Evolutionary conservation across 768 basidiomycete genomes (phyloP).

Genomic region (Lactarius sanguifluus): DNA sequence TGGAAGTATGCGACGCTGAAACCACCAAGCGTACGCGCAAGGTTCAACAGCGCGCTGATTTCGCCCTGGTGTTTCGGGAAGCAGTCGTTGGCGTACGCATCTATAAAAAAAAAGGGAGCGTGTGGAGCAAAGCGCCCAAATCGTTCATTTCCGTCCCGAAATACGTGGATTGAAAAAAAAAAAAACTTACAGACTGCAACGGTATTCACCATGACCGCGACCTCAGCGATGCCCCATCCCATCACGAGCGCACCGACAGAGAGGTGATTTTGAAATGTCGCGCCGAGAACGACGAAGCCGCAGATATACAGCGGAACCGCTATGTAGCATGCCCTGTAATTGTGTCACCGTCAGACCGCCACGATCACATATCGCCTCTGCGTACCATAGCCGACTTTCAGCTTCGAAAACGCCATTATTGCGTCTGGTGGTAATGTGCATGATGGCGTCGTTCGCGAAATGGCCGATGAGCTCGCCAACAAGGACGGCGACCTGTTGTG

Average conservation of each 20-base stretch:
- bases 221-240: conserved; percentile 66
- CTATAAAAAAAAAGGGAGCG: conserved; percentile 30
- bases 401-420: conserved; percentile 55
- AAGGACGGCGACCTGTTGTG: conserved; percentile 44
- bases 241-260: conserved; percentile 55
- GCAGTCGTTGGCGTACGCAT: conserved; percentile 50
- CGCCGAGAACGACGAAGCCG: conserved; percentile 60
- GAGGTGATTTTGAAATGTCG: conserved; percentile 52
- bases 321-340: conserved; percentile 56
- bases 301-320: conserved; percentile 59
- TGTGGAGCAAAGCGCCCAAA: too few species aligned
- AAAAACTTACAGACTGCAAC: conserved; percentile 55
- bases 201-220: conserved; percentile 58
- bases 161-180: conserved; percentile 24
- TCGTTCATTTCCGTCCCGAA: too few species aligned
- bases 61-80: conserved; percentile 57
- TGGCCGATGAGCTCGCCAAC: conserved; percentile 53
- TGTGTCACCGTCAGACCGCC: background rate
- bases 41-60: conserved; percentile 59
- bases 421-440: conserved; percentile 43
- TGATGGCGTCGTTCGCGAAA: conserved; percentile 52
- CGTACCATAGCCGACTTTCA: conserved; percentile 58
- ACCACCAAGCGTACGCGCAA: conserved; percentile 55
- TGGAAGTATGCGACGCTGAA: conserved; percentile 69
- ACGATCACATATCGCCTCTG: background rate